These are phyloP conservation scores for Avena insularis DNA, from an alignment of 176 grass and related monocot genomes.

Conservation along the genomic window DNA sequence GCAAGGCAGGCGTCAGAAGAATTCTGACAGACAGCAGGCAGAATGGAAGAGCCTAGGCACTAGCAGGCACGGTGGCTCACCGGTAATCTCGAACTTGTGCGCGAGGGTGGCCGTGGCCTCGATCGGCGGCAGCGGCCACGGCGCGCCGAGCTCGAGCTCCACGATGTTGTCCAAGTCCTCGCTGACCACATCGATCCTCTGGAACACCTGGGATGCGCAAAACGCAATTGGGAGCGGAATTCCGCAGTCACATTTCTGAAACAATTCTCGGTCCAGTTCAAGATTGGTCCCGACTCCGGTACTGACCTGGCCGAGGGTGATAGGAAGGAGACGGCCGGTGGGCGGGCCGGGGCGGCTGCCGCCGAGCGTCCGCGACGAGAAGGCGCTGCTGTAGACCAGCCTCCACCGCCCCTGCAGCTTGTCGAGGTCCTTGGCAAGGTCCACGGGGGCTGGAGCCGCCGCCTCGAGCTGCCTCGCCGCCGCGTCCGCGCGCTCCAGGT, in stretches of 20 bases:
- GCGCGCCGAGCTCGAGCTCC: conserved; percentile 80
- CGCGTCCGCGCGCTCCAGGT: conserved; percentile 71
- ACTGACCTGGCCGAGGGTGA: conserved; percentile 77
- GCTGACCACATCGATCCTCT: conserved; percentile 82
- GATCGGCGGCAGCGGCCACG: conserved; percentile 76
- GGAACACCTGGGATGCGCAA: conserved; percentile 65
- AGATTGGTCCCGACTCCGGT: neutral
- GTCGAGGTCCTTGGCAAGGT: conserved; percentile 65
- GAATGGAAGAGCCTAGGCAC: neutral
- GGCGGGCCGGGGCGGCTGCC: conserved; percentile 91
- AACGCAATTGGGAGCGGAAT: neutral
- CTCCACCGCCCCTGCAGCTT: conserved; percentile 90
- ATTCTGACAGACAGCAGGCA: neutral
- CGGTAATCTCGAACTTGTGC: conserved; percentile 84
- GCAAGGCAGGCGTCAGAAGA: neutral
- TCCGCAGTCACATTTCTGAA: neutral
- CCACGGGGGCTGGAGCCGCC: conserved; percentile 41
- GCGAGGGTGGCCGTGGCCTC: conserved; percentile 73
- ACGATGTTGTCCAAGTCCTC: conserved; percentile 91
- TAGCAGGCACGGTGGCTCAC: conserved; percentile 47
- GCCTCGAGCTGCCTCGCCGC: conserved; percentile 74
- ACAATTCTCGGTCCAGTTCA: neutral
- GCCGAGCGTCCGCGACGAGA: conserved; percentile 81
- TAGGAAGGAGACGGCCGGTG: conserved; percentile 71
- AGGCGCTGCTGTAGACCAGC: conserved; percentile 91